phyloP scores from a whole-genome alignment of 2,329 filamentous ascomycete genomes.

The Dendryphion nanum region DNA sequence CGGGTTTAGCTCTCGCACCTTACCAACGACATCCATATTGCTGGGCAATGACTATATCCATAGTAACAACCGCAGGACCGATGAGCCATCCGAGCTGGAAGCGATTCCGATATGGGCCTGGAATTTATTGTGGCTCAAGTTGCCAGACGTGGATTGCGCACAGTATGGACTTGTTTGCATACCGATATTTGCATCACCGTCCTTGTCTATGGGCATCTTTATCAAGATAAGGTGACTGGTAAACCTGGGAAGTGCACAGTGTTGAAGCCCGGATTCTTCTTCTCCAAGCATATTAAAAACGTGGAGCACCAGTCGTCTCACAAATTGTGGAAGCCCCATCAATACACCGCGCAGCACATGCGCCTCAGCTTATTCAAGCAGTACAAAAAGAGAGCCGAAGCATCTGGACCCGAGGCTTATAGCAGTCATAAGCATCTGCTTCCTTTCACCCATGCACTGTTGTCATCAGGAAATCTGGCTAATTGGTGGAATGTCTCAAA shows the following conservation, averaged over 20 bases:
- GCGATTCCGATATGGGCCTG: neutral
- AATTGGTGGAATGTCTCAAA: conserved; percentile 12
- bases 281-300: conserved; percentile 7
- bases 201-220: conserved; percentile 4
- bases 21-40: conserved; percentile 1
- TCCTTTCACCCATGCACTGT: conserved; percentile 5
- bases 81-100: neutral
- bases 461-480: conserved; percentile 5
- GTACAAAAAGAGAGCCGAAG: neutral
- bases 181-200: too few relatives aligned
- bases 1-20: neutral
- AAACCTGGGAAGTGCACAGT: conserved; percentile 3
- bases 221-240: conserved; percentile 2
- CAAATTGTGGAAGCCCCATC: too few relatives aligned
- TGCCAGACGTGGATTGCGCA: too few relatives aligned
- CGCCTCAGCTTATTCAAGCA: neutral
- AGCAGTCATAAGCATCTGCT: conserved; percentile 6
- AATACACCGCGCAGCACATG: too few relatives aligned
- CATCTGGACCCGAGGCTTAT: neutral
- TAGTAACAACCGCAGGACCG: conserved; percentile 3
- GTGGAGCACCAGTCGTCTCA: conserved; percentile 6
- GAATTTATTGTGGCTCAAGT: neutral
- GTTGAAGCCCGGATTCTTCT: conserved; percentile 5
- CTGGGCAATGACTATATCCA: conserved; percentile 1
- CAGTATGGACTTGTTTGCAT: too few relatives aligned